These are phyloP conservation scores for Penicillium occitanis DNA, from an alignment of 2,329 filamentous ascomycete genomes.

Conservation along the genomic window DNA sequence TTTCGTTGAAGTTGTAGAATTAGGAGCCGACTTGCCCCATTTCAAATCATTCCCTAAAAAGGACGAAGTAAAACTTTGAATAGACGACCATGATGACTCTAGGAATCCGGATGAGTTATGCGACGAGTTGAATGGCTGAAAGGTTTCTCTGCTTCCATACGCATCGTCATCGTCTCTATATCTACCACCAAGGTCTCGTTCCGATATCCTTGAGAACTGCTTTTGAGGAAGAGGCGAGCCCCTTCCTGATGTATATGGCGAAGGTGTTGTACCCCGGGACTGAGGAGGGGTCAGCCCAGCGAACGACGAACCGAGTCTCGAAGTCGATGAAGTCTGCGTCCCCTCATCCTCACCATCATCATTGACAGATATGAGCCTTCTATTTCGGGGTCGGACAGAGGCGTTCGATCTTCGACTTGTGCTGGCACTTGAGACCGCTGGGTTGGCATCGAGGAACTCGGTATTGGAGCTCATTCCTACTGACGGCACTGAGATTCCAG, in stretches of 20 bases:
- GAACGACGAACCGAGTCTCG: conserved; percentile 30
- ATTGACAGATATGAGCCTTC: conserved; percentile 45
- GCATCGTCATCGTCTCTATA: conserved; percentile 26
- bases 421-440: conserved; percentile 35
- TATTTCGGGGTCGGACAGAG: conserved; percentile 45
- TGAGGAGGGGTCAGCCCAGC: conserved; percentile 37
- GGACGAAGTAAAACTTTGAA: conserved; percentile 51
- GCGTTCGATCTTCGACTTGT: conserved; percentile 36
- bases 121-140: conserved; percentile 22
- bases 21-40: conserved; percentile 28
- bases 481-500: conserved; percentile 15
- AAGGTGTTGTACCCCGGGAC: conserved; percentile 45
- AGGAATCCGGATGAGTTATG: conserved; percentile 36
- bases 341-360: conserved; percentile 37
- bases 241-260: conserved; percentile 37
- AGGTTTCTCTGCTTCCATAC: conserved; percentile 28
- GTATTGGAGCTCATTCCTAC: conserved; percentile 46
- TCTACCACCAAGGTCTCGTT: conserved; percentile 22
- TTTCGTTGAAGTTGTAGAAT: conserved; percentile 30
- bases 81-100: conserved; percentile 51
- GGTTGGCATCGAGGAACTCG: conserved; percentile 38
- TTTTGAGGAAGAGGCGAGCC: conserved; percentile 42
- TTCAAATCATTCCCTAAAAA: conserved; percentile 45
- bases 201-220: conserved; percentile 36
- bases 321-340: conserved; percentile 27